A percentile compares a stretch with the other conserved stretches of the same genome.
Evolutionary conservation across 208 protist species (phyloP).

Genomic region (Leishmania arabica): DNA sequence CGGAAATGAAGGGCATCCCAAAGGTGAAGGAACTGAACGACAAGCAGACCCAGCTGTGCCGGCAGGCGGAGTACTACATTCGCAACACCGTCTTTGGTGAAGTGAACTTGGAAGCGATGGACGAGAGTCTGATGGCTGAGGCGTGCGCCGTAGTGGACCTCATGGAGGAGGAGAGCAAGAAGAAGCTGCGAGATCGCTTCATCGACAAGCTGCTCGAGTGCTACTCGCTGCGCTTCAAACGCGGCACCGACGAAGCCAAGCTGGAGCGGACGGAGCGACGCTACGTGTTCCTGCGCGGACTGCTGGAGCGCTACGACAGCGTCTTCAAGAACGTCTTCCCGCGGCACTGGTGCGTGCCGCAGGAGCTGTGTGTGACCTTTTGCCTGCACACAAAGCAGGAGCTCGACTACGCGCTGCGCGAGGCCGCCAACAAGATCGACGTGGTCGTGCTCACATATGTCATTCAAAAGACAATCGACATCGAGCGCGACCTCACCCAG

Average conservation of each 20-base stretch:
- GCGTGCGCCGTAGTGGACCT: constrained; percentile 90
- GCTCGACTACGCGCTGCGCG: constrained; percentile 74
- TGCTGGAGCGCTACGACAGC: constrained; percentile 81
- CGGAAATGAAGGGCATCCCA: constrained; percentile 72
- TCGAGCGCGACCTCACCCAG: constrained; percentile 91
- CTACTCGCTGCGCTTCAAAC: constrained; percentile 87
- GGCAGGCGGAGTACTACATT: constrained; percentile 84
- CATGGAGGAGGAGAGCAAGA: constrained; percentile 72
- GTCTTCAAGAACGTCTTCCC: constrained; percentile 87
- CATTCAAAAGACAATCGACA: constrained; percentile 93
- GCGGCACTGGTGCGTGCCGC: constrained; percentile 88
- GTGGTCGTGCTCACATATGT: constrained; percentile 89
- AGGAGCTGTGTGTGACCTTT: constrained; percentile 93
- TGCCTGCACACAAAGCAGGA: constrained; percentile 91
- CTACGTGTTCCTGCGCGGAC: constrained; percentile 89
- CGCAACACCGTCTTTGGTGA: constrained; percentile 84
- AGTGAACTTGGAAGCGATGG: constrained; percentile 60
- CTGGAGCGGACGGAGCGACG: constrained; percentile 90
- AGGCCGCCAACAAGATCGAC: constrained; percentile 76
- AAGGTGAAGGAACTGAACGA: constrained; percentile 91
- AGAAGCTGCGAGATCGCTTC: constrained; percentile 85
- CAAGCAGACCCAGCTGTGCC: constrained; percentile 79
- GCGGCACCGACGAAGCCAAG: constrained; percentile 83
- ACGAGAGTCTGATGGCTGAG: constrained; percentile 81
- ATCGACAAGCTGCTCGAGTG: constrained; percentile 84